Conservation (phyloP, 306 rosid species). For the Quercus suber region DNA sequence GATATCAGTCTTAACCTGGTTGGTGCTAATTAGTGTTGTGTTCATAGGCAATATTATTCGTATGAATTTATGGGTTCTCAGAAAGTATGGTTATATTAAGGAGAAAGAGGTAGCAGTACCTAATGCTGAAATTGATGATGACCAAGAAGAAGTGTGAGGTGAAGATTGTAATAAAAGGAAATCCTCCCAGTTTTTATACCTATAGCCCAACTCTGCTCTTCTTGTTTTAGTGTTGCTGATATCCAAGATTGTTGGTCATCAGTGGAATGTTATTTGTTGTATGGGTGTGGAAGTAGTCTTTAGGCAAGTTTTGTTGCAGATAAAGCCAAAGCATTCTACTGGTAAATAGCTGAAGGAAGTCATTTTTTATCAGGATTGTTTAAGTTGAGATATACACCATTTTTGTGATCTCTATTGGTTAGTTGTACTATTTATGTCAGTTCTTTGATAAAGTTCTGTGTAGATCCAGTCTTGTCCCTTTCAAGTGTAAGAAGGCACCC, state of each 20-base stretch:
- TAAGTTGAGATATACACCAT: neutral
- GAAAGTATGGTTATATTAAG: conserved; percentile 22
- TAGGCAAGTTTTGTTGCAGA: neutral
- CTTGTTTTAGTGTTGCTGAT: neutral
- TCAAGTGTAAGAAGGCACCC: neutral
- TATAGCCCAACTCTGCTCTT: neutral
- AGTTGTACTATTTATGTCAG: neutral
- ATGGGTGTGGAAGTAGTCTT: neutral
- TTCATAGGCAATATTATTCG: conserved; percentile 15
- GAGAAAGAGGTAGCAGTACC: neutral
- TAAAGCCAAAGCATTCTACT: neutral
- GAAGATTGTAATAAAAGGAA: neutral
- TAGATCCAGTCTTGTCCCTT: neutral
- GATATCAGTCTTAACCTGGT: conserved; percentile 26
- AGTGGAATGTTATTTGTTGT: neutral
- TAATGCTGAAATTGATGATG: conserved; percentile 9
- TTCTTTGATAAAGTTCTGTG: neutral
- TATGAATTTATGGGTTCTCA: conserved; percentile 12
- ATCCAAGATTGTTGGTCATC: neutral
- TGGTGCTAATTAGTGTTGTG: conserved; percentile 17
- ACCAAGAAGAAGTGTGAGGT: conserved; percentile 15
- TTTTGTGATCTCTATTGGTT: neutral
- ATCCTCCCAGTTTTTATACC: neutral
- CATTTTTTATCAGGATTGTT: neutral
- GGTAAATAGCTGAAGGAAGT: neutral